Percentiles rank a stretch among this genome's conserved stretches.
Evolutionary conservation across 768 basidiomycete species (phyloP).

Genomic region (Termitomyces sp.): DNA sequence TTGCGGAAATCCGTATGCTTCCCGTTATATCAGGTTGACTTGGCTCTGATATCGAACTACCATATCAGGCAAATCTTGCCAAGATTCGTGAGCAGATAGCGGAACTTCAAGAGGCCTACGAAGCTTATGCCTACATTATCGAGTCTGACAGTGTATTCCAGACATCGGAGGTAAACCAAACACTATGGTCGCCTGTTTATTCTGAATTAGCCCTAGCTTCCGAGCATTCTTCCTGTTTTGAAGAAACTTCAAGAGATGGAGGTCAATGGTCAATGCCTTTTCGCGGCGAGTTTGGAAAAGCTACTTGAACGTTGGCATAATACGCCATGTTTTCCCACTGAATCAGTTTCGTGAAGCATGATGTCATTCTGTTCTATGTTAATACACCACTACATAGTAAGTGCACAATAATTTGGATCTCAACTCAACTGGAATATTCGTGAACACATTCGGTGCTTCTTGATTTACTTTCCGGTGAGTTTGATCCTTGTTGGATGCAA

Average conservation of each 20-base stretch:
- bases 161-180: constrained; percentile 1
- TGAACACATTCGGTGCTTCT: neutral
- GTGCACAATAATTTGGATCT: neutral
- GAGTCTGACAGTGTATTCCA: constrained; percentile 9
- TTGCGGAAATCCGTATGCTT: neutral
- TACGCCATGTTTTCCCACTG: constrained; percentile 15
- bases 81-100: constrained; percentile 8
- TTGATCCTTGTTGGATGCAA: too few relatives aligned
- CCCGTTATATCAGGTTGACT: neutral
- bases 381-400: neutral
- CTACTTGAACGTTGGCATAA: constrained; percentile 18
- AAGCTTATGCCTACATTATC: constrained; percentile 15
- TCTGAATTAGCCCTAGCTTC: constrained; percentile 20
- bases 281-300: constrained; percentile 17
- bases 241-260: constrained; percentile 16
- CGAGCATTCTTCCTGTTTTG: constrained; percentile 21
- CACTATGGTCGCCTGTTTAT: neutral
- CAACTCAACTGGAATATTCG: neutral
- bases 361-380: neutral
- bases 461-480: neutral
- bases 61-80: neutral
- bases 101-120: constrained; percentile 20
- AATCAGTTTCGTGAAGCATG: neutral
- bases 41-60: neutral
- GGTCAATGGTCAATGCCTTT: constrained; percentile 20